Evolutionary conservation across 306 rosid species (phyloP).

Genomic region (Vicia faba): DNA sequence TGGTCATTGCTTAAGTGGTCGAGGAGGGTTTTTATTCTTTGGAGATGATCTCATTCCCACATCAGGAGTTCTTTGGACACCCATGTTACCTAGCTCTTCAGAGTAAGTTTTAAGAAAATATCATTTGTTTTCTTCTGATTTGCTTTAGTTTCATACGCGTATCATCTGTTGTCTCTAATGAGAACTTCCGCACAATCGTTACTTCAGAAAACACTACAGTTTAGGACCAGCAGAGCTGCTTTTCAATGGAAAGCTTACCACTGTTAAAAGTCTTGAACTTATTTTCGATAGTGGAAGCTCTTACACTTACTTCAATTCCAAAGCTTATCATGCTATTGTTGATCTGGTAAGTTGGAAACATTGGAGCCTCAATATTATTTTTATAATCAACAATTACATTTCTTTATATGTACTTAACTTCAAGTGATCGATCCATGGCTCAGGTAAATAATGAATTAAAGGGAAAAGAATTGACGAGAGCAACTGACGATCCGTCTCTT

Average conservation of each 20-base stretch:
- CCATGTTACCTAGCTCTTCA: slow-evolving; percentile 42
- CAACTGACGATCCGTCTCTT: slow-evolving; percentile 63
- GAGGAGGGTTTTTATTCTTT: slow-evolving; percentile 78
- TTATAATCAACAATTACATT: not conserved
- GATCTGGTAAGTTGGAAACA: slow-evolving; percentile 57
- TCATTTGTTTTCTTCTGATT: slow-evolving; percentile 17
- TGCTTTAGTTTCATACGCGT: slow-evolving; percentile 6
- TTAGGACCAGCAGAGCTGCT: slow-evolving; percentile 77
- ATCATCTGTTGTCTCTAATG: slow-evolving; percentile 23
- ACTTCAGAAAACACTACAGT: slow-evolving; percentile 65
- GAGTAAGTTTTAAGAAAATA: slow-evolving; percentile 52
- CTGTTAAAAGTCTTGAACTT: slow-evolving; percentile 55
- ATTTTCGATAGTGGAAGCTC: slow-evolving; percentile 93
- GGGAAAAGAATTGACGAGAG: slow-evolving; percentile 62
- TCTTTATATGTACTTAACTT: slow-evolving; percentile 1
- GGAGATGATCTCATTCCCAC: slow-evolving; percentile 77
- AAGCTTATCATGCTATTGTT: slow-evolving; percentile 55
- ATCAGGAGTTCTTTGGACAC: slow-evolving; percentile 66
- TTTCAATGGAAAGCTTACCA: slow-evolving; percentile 62
- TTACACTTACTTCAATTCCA: slow-evolving; percentile 72
- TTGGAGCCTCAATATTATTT: not conserved
- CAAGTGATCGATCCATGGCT: slow-evolving; percentile 18
- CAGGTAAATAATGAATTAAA: slow-evolving; percentile 64
- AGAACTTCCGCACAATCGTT: slow-evolving; percentile 10
- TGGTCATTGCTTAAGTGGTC: slow-evolving; percentile 73